Base-by-base conservation (phyloP, 1,284 basidiomycete species). In the Pyrrhoderma noxium region DNA sequence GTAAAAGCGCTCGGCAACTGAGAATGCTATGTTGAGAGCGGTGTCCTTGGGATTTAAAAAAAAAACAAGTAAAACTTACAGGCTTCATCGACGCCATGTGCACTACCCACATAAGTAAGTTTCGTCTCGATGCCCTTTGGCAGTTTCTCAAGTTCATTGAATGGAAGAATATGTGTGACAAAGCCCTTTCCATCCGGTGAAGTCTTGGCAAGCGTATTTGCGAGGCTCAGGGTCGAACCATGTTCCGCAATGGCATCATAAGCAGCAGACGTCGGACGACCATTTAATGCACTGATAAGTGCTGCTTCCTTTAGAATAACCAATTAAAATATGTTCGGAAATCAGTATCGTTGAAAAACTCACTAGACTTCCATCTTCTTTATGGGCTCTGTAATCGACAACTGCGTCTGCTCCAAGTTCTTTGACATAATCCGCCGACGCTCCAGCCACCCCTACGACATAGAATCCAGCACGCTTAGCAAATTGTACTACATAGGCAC, bases 401-500 rank as follows among this genome's bases (percentile, higher is more conserved):
- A 63, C 46, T 13, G 57, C 57, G 52, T 65, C 62, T 11, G 59
- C 60, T 25, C 64, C 64, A 31, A 62, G 56, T 2, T 49, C 38
- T 27, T 50, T 49, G 1, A 59, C 54, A 37, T 59, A 52, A 9
- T 56, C 54, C 8, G 40, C 25, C 2, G 60, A 57, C 2, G 48
- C 11, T 16, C 64, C 63, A 1, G 63, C 64, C 3, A 67, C 60
- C 8, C 60, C 67, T 21, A 68, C 58, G n/a, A 67, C 60, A 22
- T 58, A 52, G 51, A 50, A 48, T 19, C 51, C 56, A 3, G 56
- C 50, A 13, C 57, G 55, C 46, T 65, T 65, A 39, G 64, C 62
- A 5, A 69, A 60, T 56, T 69, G 67, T 11, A 60, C 58, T 2
- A 60, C 65, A 51, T 62, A 67, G 8, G 58, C 57, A 3, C 67